Conservation (phyloP, 441 rosid species). For the Macaranga tanarius region DNA sequence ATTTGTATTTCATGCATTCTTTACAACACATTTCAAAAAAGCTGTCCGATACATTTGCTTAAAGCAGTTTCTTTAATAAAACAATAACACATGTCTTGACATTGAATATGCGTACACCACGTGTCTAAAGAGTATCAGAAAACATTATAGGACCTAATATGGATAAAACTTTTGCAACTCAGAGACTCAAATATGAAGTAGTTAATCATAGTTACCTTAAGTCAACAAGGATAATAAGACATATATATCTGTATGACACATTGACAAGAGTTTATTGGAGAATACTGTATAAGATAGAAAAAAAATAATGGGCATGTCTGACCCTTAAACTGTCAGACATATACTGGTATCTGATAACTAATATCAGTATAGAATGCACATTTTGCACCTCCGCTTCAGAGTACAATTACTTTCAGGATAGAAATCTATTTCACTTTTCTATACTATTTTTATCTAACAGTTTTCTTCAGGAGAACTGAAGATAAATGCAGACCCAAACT, state of each 20-base stretch:
- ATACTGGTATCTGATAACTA: neutral
- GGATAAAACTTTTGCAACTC: neutral
- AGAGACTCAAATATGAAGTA: neutral
- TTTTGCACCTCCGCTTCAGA: neutral
- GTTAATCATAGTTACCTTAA: neutral
- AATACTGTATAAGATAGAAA: neutral
- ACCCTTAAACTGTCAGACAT: neutral
- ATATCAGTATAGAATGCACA: neutral
- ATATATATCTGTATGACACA: neutral
- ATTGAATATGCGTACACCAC: neutral
- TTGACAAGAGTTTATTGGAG: neutral
- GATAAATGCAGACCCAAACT: neutral
- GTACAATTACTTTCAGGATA: neutral
- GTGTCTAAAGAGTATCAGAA: neutral
- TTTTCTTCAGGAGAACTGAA: neutral
- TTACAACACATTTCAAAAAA: neutral
- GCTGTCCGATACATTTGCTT: neutral
- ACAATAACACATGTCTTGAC: constrained; percentile 4
- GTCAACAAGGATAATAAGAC: neutral
- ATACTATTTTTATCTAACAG: neutral
- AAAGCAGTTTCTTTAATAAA: neutral
- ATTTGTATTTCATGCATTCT: neutral
- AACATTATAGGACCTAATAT: neutral
- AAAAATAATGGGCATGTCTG: neutral
- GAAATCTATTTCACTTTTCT: neutral